Conservation (phyloP, 768 basidiomycete species). For the Agaricus blazei region DNA sequence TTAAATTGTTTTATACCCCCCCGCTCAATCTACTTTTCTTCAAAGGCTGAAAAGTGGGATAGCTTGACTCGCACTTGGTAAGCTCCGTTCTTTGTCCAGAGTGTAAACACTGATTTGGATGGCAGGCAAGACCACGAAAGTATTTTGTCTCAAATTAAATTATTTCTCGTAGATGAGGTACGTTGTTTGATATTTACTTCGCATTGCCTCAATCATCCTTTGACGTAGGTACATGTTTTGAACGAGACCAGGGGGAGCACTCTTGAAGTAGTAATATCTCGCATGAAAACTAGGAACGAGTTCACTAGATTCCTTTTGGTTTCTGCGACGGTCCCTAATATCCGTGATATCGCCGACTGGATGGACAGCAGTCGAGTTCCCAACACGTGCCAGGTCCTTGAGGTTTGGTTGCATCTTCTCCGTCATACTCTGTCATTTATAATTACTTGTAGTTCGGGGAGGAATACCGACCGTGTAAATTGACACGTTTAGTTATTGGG, state of each 20-base stretch:
- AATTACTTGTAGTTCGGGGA: slow-evolving; percentile 72
- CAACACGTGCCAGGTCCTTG: slow-evolving; percentile 53
- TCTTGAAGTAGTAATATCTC: slow-evolving; percentile 89
- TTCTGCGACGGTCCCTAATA: slow-evolving; percentile 93
- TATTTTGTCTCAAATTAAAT: slow-evolving; percentile 62
- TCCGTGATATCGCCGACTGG: slow-evolving; percentile 87
- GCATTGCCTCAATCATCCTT: background rate
- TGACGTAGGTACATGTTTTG: slow-evolving; percentile 78
- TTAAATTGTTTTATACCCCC: background rate
- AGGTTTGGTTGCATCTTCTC: slow-evolving; percentile 36
- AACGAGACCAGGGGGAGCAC: slow-evolving; percentile 89
- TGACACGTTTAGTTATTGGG: slow-evolving; percentile 69
- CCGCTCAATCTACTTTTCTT: background rate
- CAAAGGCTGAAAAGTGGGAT: slow-evolving; percentile 94
- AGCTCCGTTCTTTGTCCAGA: background rate
- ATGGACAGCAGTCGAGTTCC: slow-evolving; percentile 45
- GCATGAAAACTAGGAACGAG: slow-evolving; percentile 78
- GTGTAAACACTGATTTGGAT: background rate
- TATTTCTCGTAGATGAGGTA: slow-evolving; percentile 93
- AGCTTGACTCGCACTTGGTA: slow-evolving; percentile 87
- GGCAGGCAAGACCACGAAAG: slow-evolving; percentile 57
- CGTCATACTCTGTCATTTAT: background rate
- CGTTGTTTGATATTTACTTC: slow-evolving; percentile 6
- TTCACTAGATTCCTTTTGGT: slow-evolving; percentile 81
- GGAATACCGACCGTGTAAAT: slow-evolving; percentile 82